Base-by-base conservation (phyloP, 768 basidiomycete genomes). In the Cubamyces lactineus region DNA sequence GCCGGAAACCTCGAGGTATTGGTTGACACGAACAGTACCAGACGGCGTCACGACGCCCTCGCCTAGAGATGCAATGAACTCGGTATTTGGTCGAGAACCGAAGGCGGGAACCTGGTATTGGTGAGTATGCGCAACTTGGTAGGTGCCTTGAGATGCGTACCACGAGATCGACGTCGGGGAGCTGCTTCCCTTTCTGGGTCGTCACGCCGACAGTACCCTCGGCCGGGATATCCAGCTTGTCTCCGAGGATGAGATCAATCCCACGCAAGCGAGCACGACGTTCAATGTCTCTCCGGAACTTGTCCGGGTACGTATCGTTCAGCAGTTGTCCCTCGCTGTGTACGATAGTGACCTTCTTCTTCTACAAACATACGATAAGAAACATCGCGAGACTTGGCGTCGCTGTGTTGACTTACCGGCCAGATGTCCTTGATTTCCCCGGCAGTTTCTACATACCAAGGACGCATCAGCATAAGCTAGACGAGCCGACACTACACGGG, bases 341-440 rank as follows among this genome's bases (percentile, higher is more conserved):
- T 12, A 91, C 81, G 49, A 91, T 78, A 16, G 86, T 87, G 17
- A 90, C 78, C 62, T 82, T 86, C 70, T 72, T 77, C 30, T 61
- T 54, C 73, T 77, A 48, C 34, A 11, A 9, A 34, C 9, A 30
- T 9, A 11, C 6, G 11, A 11, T 34, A 4, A 34, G 34, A 5
- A 7, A 4, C 9, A 34, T 11, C 9, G 9, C 34, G 9, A 7
- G 34, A 34, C 34, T 34, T 34, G 34, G 9, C 34, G 11, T 6
- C 15, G 21, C 4, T 24, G 13, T 12, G 23, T 21, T 11, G 9
- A 72, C 76, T 15, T 63, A 80, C 76, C 4, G 81, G 79, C 56
- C 74, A 78, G 2, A 69, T 66, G 46, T 82, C 79, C 26, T 72
- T 74, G 41, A 82, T 69, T 72, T 82, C 81, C 12, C 81, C 81